Evolutionary conservation across 768 basidiomycete genomes (phyloP), one percentile per base, ranked within the genome.

Genomic region (Collybia nuda): DNA sequence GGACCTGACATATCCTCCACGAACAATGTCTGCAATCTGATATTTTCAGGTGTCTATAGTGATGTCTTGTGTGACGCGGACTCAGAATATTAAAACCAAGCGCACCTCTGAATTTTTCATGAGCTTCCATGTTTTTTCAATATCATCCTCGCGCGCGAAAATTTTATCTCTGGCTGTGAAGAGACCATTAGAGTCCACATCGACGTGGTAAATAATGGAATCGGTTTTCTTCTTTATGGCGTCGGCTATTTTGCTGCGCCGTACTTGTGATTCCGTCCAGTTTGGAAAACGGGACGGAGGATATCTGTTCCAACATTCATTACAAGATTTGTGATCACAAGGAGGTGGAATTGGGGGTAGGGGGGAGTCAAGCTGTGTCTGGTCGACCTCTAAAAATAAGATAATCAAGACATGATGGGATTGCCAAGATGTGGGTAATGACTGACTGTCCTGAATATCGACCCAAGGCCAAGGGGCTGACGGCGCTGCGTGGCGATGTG

Each of bases 231-330:
- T 57, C 0, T 52, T 42, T 29, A 76, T 68, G 1, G 70, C 75
- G 8, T 59, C 61, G 14, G 60, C 52, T 35, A 78, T 76, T 48
- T 69, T 67, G 56, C 75, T 75, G 46, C 70, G 70, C 29, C 55
- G 54, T 2, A 75, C 68, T 52, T 83, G 81, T 11, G 58, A 57
- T 7, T 61, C 53, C 0, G 79, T 82, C 83, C 83, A 82, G 50
- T 82, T 84, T 14, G 78, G 80, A 54, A 80, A 85, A 29, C 63
- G 64, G 5, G 75, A 75, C 40, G 76, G 71, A 5, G 76, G 76
- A 48, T 77, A 78, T 0, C 62, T 62, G 44, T 37, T 65, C 71
- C 72, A 77, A 52, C 75, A 77, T 11, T 63, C 65, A 15, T 61
- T 49, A 51, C 76, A 77, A 29, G 51, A 45, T 14, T 49, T 51